These are phyloP conservation scores for Serpula lacrymans DNA, from an alignment of 768 basidiomycete genomes.

Conservation along the genomic window DNA sequence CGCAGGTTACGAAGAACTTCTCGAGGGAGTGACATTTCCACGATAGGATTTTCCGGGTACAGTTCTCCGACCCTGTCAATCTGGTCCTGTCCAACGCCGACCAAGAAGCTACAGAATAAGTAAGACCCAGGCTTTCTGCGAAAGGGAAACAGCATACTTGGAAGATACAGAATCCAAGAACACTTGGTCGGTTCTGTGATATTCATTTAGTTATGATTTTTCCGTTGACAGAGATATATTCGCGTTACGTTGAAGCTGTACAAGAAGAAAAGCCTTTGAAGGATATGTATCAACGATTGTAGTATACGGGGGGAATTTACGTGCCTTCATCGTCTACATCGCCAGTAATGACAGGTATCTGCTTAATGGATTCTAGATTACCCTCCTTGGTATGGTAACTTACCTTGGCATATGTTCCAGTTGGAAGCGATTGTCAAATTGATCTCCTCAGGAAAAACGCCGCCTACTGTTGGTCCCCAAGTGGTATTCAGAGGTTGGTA, in stretches of 20 bases:
- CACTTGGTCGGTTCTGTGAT: slow-evolving; percentile 6
- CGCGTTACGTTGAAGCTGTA: slow-evolving; percentile 22
- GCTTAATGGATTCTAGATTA: too few relatives aligned
- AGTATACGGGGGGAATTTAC: slow-evolving; percentile 21
- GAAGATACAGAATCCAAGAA: slow-evolving; percentile 8
- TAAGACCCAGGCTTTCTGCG: too few relatives aligned
- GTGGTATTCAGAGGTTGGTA: slow-evolving; percentile 10
- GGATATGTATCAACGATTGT: neutral
- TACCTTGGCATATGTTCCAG: slow-evolving; percentile 4
- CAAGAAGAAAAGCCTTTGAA: slow-evolving; percentile 8
- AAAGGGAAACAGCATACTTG: neutral
- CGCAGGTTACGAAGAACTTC: too few relatives aligned
- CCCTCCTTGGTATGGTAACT: neutral
- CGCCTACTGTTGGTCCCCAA: slow-evolving; percentile 7
- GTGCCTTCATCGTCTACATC: slow-evolving; percentile 40
- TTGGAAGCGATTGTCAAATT: slow-evolving; percentile 1
- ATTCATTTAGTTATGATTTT: neutral
- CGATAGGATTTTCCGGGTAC: slow-evolving; percentile 7
- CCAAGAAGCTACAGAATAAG: slow-evolving; percentile 9
- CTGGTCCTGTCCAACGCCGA: slow-evolving; percentile 8
- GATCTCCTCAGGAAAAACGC: slow-evolving; percentile 3
- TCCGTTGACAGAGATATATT: neutral
- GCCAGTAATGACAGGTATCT: slow-evolving; percentile 31
- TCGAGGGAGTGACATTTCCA: too few relatives aligned
- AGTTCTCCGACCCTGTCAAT: neutral